These are phyloP conservation scores for Melampsora larici-populina DNA, from an alignment of 1,284 basidiomycete species.

Conservation along the genomic window DNA sequence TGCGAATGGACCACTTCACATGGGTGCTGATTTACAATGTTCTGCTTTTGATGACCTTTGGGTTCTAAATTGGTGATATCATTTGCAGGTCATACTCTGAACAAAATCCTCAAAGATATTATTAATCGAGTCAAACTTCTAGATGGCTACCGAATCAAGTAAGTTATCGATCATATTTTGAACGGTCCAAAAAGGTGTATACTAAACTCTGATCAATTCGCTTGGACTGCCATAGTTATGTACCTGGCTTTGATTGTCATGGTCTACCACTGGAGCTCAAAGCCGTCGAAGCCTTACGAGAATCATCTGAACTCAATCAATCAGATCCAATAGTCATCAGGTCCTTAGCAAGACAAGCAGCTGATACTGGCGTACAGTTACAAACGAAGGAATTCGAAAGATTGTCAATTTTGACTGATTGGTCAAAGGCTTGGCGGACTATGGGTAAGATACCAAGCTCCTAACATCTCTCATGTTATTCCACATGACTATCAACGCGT, in stretches of 20 bases:
- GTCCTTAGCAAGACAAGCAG: constrained; percentile 68
- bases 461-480: background rate
- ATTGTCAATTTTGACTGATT: constrained; percentile 90
- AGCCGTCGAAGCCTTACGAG: constrained; percentile 66
- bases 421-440: constrained; percentile 67
- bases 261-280: constrained; percentile 96
- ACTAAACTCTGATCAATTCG: constrained; percentile 11
- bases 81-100: constrained; percentile 80
- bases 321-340: constrained; percentile 66
- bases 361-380: constrained; percentile 68
- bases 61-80: background rate
- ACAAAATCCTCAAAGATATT: constrained; percentile 96
- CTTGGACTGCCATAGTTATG: constrained; percentile 63
- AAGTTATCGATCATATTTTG: background rate
- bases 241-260: constrained; percentile 98
- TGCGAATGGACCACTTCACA: constrained; percentile 92
- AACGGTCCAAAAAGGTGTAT: background rate
- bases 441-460: constrained; percentile 63
- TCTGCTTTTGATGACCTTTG: background rate
- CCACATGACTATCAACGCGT: background rate
- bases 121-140: constrained; percentile 85
- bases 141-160: constrained; percentile 77
- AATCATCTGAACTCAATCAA: constrained; percentile 44
- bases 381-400: constrained; percentile 78
- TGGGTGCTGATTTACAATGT: constrained; percentile 64